Base-by-base conservation (phyloP, 768 basidiomycete genomes). In the Trametes elegans region DNA sequence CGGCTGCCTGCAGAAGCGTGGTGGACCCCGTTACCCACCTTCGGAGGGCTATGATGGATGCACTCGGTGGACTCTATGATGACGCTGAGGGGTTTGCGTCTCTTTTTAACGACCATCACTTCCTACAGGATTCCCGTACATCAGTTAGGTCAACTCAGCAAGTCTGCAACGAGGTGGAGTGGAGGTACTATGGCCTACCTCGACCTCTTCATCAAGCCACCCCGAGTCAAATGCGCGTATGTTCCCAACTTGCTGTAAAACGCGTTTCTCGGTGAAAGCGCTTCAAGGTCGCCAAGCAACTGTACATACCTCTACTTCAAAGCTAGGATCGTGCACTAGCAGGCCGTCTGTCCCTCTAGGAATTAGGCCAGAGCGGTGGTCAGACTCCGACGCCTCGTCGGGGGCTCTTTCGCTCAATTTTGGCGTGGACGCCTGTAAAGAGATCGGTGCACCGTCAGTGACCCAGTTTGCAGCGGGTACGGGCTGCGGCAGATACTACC, bases 131-230 rank as follows among this genome's bases (percentile, higher is more conserved):
- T 28, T n/a, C 29, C 18, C 16, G 10, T 3, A 13, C 6, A 18
- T 32, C 28, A 21, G 26, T 24, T 48, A 11, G 34, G 36, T 28
- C 32, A 2, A 41, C 26, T 23, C 16, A n/a, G n/a, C 7, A n/a
- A n/a, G n/a, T n/a, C n/a, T n/a, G 39, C 19, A 45, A 29, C 21
- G 9, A 35, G 16, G n/a, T n/a, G n/a, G n/a, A n/a, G n/a, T n/a
- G n/a, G n/a, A n/a, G n/a, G n/a, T n/a, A n/a, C n/a, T n/a, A n/a
- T n/a, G n/a, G 61, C 71, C 6, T 47, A 79, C 80, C 62, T 81
- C 79, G 18, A 79, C 71, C 7, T 79, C 79, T 46, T 79, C 74
- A 40, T 79, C 73, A 27, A 73, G 68, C 76, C 78, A 79, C n/a
- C 72, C 73, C 5, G 78, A 70, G 53, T 71, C 70, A 13, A 79